Conservation (phyloP, 768 basidiomycete genomes). For the Cantharellus cinnabarinus region DNA sequence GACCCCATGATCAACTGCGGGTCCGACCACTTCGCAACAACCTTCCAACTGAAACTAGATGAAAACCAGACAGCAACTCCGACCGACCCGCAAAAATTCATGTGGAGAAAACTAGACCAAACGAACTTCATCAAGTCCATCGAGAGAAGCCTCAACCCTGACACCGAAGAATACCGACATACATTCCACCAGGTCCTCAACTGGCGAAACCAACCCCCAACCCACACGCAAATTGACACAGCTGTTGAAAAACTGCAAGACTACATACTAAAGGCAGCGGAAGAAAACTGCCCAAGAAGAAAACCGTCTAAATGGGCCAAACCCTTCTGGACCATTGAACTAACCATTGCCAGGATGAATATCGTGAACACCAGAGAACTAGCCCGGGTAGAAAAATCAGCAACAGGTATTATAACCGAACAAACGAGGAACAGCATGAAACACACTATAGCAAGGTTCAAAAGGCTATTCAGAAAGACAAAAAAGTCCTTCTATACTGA, state of each 20-base stretch:
- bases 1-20: background rate
- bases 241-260: too few relatives aligned
- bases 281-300: too few relatives aligned
- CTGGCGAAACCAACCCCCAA: background rate
- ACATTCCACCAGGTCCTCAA: background rate
- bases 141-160: background rate
- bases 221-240: background rate
- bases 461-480: background rate
- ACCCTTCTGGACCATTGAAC: too few relatives aligned
- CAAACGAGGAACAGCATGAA: too few relatives aligned
- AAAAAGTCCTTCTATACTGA: background rate
- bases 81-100: background rate
- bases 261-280: too few relatives aligned
- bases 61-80: background rate
- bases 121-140: background rate
- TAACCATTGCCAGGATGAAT: too few relatives aligned
- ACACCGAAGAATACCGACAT: background rate
- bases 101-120: background rate
- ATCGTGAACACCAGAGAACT: too few relatives aligned
- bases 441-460: too few relatives aligned
- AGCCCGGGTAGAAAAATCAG: too few relatives aligned
- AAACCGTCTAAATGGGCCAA: too few relatives aligned
- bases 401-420: too few relatives aligned
- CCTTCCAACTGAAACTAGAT: background rate
- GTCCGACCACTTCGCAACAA: constrained; percentile 2